Evolutionary conservation across 495 filamentous ascomycete species (phyloP), one percentile per base, ranked within the genome.

Genomic region (Pyrenopolyporus hunteri): DNA sequence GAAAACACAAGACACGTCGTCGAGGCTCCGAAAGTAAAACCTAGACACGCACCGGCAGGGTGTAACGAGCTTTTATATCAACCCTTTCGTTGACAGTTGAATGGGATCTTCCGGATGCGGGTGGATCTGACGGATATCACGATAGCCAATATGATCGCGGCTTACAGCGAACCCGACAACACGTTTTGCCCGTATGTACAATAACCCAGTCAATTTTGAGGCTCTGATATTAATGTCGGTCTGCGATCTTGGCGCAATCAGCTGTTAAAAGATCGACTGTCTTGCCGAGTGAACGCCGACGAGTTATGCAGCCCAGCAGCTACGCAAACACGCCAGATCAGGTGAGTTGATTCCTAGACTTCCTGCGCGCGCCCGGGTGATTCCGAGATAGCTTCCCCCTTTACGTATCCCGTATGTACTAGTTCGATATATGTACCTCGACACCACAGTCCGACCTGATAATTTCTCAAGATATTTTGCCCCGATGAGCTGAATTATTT

Each of bases 1-100:
- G 52, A 46, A 72, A 55, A 48, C 35, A 57, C 39, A 61, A 65
- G n/a, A 39, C 65, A 67, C 64, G 67, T 64, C 63, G 57, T 63
- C 61, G 43, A 56, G 40, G 36, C 19, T 46, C 40, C 48, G 28
- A n/a, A 52, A 37, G 10, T 47, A 45, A 50, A 53, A 31, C 26
- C 28, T 6, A 16, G 9, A 28, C 35, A 35, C 32, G 29, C 29
- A 23, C 29, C 32, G 40, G 29, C 25, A 43, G 36, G 44, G 29
- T 13, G 29, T 39, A 39, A 57, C 3, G 47, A 37, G 29, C 48
- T 63, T 67, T 63, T 67, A 66, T 66, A 53, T 56, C 36, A 33
- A 45, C 1, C 36, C 35, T n/a, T 51, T 59, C 45, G 33, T n/a
- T 16, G 49, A 46, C 43, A 35, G 44, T 22, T 36, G 9, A 13